A percentile compares a stretch with the other conserved stretches of the same genome.
Conservation (phyloP, 2,329 filamentous ascomycete genomes). For the Penicillium oxalicum region DNA sequence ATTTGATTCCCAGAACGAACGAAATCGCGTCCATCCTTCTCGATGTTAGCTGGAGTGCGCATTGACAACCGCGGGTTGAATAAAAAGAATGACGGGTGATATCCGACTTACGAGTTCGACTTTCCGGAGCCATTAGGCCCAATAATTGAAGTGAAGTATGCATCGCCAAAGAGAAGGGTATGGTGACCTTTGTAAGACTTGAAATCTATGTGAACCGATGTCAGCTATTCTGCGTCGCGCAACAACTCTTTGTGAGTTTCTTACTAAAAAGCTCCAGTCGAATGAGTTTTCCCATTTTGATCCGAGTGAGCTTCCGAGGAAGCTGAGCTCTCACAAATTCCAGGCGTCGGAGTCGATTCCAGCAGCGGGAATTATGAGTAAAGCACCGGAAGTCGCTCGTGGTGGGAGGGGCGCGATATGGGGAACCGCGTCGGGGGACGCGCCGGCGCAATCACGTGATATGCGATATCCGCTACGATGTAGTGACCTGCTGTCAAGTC, state of each 20-base stretch:
- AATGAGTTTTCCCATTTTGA: conserved; percentile 89
- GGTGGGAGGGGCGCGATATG: conserved; percentile 22
- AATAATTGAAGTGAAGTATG: conserved; percentile 98
- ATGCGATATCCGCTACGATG: background rate
- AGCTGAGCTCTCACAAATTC: conserved; percentile 14
- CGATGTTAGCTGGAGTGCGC: conserved; percentile 16
- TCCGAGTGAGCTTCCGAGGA: conserved; percentile 23
- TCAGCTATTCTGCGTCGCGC: conserved; percentile 17
- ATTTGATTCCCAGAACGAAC: conserved; percentile 97
- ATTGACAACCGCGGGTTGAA: background rate
- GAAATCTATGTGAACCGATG: conserved; percentile 63
- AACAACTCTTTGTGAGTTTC: conserved; percentile 27
- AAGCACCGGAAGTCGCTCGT: conserved; percentile 4
- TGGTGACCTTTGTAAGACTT: conserved; percentile 99
- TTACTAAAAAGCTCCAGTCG: conserved; percentile 88
- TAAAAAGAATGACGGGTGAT: background rate
- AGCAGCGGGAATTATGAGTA: conserved; percentile 10
- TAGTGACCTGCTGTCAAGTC: too few relatives aligned
- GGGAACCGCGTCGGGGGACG: conserved; percentile 21
- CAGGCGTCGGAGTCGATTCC: conserved; percentile 10
- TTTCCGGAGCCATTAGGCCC: conserved; percentile 99
- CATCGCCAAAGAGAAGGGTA: conserved; percentile 88
- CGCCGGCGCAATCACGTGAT: conserved; percentile 26
- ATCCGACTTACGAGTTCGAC: conserved; percentile 75
- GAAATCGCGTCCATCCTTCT: conserved; percentile 96